Conservation (phyloP, 2,329 filamentous ascomycete species). For the Diaporthe amygdali region DNA sequence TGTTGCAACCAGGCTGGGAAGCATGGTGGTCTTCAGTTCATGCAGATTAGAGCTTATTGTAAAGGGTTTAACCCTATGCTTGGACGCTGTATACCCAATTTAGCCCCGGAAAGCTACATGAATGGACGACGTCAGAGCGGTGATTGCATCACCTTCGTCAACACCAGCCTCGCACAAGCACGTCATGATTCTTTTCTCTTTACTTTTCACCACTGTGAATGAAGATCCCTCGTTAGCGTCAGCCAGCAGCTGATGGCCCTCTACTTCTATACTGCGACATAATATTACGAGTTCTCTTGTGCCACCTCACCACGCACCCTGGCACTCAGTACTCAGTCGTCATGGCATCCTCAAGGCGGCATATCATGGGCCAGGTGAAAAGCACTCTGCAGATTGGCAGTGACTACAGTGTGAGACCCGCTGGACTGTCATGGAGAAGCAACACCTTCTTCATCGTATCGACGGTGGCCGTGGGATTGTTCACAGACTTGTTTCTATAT, state of each 20-base stretch:
- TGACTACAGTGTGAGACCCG: slow-evolving; percentile 11
- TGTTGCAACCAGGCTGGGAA: too few species aligned
- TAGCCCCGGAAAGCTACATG: too few species aligned
- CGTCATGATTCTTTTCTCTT: too few species aligned
- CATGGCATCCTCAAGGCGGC: background rate
- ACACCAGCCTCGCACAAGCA: too few species aligned
- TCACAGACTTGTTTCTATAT: slow-evolving; percentile 65
- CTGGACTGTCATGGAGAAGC: slow-evolving; percentile 52
- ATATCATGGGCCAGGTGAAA: background rate
- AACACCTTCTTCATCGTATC: slow-evolving; percentile 62
- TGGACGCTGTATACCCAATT: too few species aligned
- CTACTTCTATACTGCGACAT: background rate
- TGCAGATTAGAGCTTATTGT: rapidly evolving
- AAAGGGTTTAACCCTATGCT: background rate
- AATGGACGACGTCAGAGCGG: background rate
- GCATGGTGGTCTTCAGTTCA: too few species aligned
- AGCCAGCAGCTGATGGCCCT: background rate
- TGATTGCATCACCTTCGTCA: background rate
- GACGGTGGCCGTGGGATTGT: slow-evolving; percentile 60
- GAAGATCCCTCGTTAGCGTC: too few species aligned
- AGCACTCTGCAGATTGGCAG: slow-evolving; percentile 15
- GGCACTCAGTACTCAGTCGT: background rate
- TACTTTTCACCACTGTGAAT: background rate
- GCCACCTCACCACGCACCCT: background rate
- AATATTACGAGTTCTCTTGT: background rate